Conservation (phyloP, 345 rosid genomes). For the Salix purpurea region DNA sequence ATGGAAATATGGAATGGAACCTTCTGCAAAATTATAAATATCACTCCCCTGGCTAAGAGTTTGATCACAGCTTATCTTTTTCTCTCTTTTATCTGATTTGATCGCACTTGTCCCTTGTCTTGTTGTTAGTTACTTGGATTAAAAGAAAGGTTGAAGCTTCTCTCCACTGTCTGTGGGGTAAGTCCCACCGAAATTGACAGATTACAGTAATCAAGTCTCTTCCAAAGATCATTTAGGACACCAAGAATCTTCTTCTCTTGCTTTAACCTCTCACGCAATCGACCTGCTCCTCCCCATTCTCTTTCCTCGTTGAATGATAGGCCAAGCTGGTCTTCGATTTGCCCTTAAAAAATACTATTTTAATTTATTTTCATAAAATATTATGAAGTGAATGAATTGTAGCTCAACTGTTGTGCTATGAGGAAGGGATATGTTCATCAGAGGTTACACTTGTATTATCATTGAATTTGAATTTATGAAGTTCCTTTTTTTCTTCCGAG, state of each 20-base stretch:
- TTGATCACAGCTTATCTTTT: neutral
- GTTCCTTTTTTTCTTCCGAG: no score
- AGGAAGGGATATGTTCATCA: no score
- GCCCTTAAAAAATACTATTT: neutral
- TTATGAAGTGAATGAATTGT: no score
- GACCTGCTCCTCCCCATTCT: slow-evolving; percentile 7
- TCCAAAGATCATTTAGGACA: slow-evolving; percentile 32
- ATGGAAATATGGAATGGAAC: neutral
- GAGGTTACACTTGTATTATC: no score
- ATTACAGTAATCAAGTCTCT: neutral
- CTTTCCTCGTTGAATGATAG: slow-evolving; percentile 6
- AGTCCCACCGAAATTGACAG: no score
- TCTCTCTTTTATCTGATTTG: neutral
- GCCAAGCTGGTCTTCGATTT: slow-evolving; percentile 15
- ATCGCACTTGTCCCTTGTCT: neutral
- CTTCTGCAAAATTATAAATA: neutral
- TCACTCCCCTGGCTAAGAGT: neutral
- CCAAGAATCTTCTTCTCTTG: slow-evolving; percentile 19
- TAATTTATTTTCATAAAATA: no score
- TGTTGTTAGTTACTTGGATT: neutral
- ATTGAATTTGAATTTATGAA: no score
- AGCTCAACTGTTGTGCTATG: no score
- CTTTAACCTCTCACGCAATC: slow-evolving; percentile 4
- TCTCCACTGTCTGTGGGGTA: no score
- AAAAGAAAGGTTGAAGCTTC: neutral